Conservation (phyloP, 495 filamentous ascomycete genomes). For the Sordaria brevicollis region DNA sequence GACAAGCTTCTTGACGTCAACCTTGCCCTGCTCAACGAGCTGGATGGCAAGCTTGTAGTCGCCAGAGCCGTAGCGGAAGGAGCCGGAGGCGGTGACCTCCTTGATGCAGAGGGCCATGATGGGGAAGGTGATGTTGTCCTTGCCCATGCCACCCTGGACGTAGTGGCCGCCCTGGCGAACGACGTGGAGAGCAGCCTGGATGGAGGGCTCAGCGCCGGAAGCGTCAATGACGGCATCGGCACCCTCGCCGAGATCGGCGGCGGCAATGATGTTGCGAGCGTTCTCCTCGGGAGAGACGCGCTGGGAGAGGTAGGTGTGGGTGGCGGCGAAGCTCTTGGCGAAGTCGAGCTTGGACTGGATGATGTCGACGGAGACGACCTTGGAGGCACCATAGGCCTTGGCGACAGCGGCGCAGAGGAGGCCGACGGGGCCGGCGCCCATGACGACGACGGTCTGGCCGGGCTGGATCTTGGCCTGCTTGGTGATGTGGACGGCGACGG, state of each 20-base stretch:
- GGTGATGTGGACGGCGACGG: slow-evolving; percentile 74
- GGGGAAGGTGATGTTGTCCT: slow-evolving; percentile 65
- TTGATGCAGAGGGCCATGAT: slow-evolving; percentile 73
- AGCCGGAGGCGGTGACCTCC: slow-evolving; percentile 70
- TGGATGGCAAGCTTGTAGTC: slow-evolving; percentile 73
- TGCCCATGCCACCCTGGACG: slow-evolving; percentile 80
- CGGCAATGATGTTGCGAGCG: slow-evolving; percentile 45
- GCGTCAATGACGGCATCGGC: slow-evolving; percentile 79
- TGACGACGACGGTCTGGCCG: slow-evolving; percentile 66
- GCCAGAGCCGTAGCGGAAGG: slow-evolving; percentile 72
- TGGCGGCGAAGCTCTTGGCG: slow-evolving; percentile 55
- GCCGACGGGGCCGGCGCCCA: slow-evolving; percentile 80
- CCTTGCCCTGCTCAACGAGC: slow-evolving; percentile 49
- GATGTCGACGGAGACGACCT: slow-evolving; percentile 69
- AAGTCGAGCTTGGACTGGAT: slow-evolving; percentile 58
- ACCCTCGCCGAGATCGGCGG: slow-evolving; percentile 43
- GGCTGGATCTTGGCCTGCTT: slow-evolving; percentile 57
- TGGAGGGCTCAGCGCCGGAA: slow-evolving; percentile 64
- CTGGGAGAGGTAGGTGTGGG: slow-evolving; percentile 52
- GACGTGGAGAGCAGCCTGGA: slow-evolving; percentile 63
- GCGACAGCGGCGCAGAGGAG: slow-evolving; percentile 73
- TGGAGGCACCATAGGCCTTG: slow-evolving; percentile 63
- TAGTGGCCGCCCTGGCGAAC: slow-evolving; percentile 66
- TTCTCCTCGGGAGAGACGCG: slow-evolving; percentile 51
- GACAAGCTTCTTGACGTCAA: slow-evolving; percentile 64